These are phyloP conservation scores for Epichloe coenophiala DNA, from an alignment of 2,329 filamentous ascomycete species.

Conservation along the genomic window DNA sequence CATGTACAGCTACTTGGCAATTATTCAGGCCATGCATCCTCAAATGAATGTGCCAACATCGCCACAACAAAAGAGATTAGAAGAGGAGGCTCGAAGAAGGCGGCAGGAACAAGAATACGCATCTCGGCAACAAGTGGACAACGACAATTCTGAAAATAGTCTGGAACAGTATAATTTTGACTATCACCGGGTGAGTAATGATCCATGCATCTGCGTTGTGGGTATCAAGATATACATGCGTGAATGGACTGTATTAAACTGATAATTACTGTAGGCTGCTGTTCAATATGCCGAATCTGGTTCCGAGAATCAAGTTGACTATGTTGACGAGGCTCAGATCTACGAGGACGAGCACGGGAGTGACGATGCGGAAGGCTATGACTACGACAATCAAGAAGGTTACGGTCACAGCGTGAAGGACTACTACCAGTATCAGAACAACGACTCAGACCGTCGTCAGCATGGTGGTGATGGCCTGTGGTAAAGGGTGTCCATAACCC, in stretches of 20 bases:
- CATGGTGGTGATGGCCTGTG: conserved; percentile 30
- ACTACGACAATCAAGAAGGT: conserved; percentile 24
- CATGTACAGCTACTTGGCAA: conserved; percentile 98
- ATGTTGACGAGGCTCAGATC: conserved; percentile 38
- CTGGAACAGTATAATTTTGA: conserved; percentile 40
- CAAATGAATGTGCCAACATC: conserved; percentile 84
- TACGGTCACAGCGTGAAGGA: conserved; percentile 27
- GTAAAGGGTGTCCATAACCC: conserved; percentile 16
- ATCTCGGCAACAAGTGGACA: conserved; percentile 31
- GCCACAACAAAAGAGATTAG: conserved; percentile 53
- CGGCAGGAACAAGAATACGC: conserved; percentile 36
- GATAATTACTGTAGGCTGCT: conserved; percentile 20
- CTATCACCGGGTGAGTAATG: conserved; percentile 34
- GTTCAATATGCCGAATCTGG: conserved; percentile 33
- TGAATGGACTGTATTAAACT: conserved; percentile 5
- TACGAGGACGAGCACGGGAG: conserved; percentile 38
- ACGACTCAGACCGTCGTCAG: conserved; percentile 18
- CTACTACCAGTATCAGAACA: conserved; percentile 26
- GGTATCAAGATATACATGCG: neutral
- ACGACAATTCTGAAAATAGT: conserved; percentile 32
- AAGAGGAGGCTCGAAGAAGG: conserved; percentile 39
- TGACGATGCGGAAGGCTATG: conserved; percentile 23
- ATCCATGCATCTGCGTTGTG: neutral
- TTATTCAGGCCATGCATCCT: conserved; percentile 97
- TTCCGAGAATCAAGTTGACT: conserved; percentile 30